Base-by-base conservation (phyloP, 2,329 filamentous ascomycete species). In the Grosmannia huntii region DNA sequence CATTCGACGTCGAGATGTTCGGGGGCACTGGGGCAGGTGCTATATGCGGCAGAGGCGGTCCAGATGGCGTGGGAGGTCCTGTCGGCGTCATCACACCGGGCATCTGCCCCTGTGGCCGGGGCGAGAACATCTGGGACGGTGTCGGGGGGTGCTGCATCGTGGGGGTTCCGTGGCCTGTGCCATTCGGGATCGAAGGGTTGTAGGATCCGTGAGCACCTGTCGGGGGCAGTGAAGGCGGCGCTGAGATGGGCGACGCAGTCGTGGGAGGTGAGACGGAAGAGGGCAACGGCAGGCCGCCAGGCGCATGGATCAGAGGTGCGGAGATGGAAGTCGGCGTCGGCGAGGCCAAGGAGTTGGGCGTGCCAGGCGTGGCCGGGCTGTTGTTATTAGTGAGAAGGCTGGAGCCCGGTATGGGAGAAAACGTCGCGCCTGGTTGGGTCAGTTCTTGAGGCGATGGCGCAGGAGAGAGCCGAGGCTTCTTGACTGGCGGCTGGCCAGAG, bases 241-340 rank as follows among this genome's bases (percentile, higher is more conserved):
- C 31, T 11, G 60, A 38, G 21, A 61, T 49, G 12, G 61, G 57
- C 2, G 61, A 60, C 3, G 51, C 58, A 0, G 50, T n/a, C 3
- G 56, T 33, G 1, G 61, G 59, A 1, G 60, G 58, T 7, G 77
- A 54, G 78, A 78, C 59, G 81, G 84, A 33, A 80, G 78, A 64
- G 83, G 83, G 61, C 84, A 85, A 70, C 82, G 88, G 57, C 76
- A 57, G 57, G 21, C 54, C 38, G 27, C 53, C 31, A 23, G 41
- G 53, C 7, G 61, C 50, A 11, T 46, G 12, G 10, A 21, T 9
- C 11, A n/a, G 16, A 4, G 51, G 31, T 12, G 53, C 59, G 21
- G 60, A 59, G n/a, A 64, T 50, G 19, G 65, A 60, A 21, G 60
- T 53, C 7, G 63, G 38, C 5, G 64, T 27, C 0, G 63, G 61